A percentile compares a stretch with the other conserved stretches of the same genome.
Evolutionary conservation across 2,329 filamentous ascomycete genomes (phyloP).

Genomic region (Domatiomyces catenatus): DNA sequence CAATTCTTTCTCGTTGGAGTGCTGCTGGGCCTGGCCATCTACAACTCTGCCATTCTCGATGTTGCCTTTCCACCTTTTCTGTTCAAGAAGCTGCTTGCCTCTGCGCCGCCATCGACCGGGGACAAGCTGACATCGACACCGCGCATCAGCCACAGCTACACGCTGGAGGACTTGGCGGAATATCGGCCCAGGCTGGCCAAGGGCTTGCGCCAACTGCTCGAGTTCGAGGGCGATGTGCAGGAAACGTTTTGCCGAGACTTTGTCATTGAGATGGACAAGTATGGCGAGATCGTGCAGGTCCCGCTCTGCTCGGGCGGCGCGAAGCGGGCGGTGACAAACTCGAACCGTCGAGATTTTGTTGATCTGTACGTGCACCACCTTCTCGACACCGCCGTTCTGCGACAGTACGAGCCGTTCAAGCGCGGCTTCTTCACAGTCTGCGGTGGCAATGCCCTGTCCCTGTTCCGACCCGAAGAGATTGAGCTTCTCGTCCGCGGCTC

Average conservation of each 20-base stretch:
- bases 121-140: constrained; percentile 41
- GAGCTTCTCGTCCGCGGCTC: constrained; percentile 75
- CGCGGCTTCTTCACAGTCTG: constrained; percentile 87
- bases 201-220: constrained; percentile 60
- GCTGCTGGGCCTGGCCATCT: constrained; percentile 75
- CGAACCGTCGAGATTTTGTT: constrained; percentile 73
- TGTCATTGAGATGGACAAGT: constrained; percentile 59
- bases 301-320: constrained; percentile 63
- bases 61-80: constrained; percentile 76
- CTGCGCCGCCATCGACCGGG: constrained; percentile 46
- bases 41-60: constrained; percentile 87
- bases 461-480: constrained; percentile 84
- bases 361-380: constrained; percentile 68
- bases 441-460: constrained; percentile 68
- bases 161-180: constrained; percentile 67
- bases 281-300: constrained; percentile 50
- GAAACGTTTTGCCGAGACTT: constrained; percentile 70
- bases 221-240: constrained; percentile 73
- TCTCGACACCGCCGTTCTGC: constrained; percentile 59
- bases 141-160: constrained; percentile 50
- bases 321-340: constrained; percentile 61
- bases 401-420: constrained; percentile 88
- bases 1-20: constrained; percentile 85
- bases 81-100: constrained; percentile 71
- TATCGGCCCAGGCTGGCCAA: constrained; percentile 61